Evolutionary conservation across 768 basidiomycete species (phyloP).

Genomic region (Tulasnella sp.): DNA sequence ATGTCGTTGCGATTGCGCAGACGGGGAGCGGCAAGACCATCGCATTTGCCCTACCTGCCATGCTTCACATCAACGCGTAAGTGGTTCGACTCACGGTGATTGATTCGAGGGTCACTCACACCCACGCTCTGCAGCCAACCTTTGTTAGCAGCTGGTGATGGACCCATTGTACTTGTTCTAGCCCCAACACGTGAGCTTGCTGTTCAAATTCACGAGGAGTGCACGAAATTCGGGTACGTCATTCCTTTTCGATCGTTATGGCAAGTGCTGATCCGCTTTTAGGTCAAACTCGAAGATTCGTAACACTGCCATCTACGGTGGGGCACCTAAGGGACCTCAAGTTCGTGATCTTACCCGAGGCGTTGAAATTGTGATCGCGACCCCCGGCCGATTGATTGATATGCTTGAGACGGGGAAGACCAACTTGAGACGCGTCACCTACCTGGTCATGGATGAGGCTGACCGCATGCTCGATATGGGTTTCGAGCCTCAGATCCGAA

Average conservation of each 20-base stretch:
- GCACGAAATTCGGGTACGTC: slow-evolving; percentile 87
- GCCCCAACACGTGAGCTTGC: slow-evolving; percentile 98
- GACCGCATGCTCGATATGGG: slow-evolving; percentile 99
- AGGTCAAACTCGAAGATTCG: slow-evolving; percentile 89
- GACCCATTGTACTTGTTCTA: slow-evolving; percentile 91
- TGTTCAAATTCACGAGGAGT: slow-evolving; percentile 97
- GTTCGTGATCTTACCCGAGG: slow-evolving; percentile 96
- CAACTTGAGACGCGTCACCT: slow-evolving; percentile 90
- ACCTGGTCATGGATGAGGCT: slow-evolving; percentile 98
- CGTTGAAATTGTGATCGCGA: slow-evolving; percentile 97
- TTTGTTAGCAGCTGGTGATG: slow-evolving; percentile 83
- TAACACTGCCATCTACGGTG: slow-evolving; percentile 97
- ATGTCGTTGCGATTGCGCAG: slow-evolving; percentile 93
- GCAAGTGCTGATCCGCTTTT: not conserved
- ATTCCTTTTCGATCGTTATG: not conserved
- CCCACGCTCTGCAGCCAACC: slow-evolving; percentile 52
- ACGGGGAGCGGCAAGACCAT: slow-evolving; percentile 99
- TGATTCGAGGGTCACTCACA: not conserved
- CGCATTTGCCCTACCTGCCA: slow-evolving; percentile 94
- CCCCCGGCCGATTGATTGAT: slow-evolving; percentile 97
- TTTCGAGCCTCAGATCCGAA: slow-evolving; percentile 98
- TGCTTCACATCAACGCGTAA: slow-evolving; percentile 99
- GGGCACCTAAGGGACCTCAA: slow-evolving; percentile 96
- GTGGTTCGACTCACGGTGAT: slow-evolving; percentile 26
- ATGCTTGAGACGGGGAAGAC: slow-evolving; percentile 97